Percentiles rank a stretch among this genome's conserved stretches.
phyloP scores from a whole-genome alignment of 176 grass and related monocot species.

The Thinopyrum elongatum region DNA sequence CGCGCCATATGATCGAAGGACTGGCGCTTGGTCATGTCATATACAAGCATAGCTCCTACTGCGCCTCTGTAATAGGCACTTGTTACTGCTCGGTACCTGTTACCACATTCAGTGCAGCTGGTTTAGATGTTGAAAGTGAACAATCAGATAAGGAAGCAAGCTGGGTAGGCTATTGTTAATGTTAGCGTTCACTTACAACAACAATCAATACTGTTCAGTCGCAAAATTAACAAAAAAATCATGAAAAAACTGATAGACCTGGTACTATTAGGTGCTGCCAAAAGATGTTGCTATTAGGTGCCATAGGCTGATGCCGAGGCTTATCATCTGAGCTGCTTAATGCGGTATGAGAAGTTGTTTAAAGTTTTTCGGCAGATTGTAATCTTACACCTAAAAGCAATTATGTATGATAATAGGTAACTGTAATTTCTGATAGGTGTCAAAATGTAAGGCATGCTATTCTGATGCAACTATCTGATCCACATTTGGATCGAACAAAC shows the following conservation, averaged over 20 bases:
- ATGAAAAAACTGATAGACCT: not conserved
- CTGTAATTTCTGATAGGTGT: not conserved
- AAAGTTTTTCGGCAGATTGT: not conserved
- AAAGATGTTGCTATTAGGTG: no score
- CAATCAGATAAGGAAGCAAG: not conserved
- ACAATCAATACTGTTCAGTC: not conserved
- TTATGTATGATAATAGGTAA: not conserved
- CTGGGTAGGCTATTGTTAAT: not conserved
- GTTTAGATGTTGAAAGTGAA: conserved; percentile 2
- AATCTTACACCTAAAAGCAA: not conserved
- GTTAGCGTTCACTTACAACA: not conserved
- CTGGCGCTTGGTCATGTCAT: conserved; percentile 69
- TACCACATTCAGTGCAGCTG: conserved; percentile 11
- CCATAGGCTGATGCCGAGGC: not conserved
- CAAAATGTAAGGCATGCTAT: not conserved
- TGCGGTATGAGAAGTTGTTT: not conserved
- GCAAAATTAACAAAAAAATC: not conserved
- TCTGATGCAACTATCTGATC: not conserved
- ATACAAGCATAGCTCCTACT: conserved; percentile 62
- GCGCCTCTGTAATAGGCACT: conserved; percentile 69
- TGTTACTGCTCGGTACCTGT: conserved; percentile 69
- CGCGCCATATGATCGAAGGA: conserved; percentile 54
- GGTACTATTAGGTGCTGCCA: no score
- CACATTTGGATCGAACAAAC: not conserved
- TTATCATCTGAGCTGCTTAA: not conserved